Evolutionary conservation across 1,284 basidiomycete genomes (phyloP), one percentile per base, ranked within the genome.

Genomic region (Leucoagaricus sp.): DNA sequence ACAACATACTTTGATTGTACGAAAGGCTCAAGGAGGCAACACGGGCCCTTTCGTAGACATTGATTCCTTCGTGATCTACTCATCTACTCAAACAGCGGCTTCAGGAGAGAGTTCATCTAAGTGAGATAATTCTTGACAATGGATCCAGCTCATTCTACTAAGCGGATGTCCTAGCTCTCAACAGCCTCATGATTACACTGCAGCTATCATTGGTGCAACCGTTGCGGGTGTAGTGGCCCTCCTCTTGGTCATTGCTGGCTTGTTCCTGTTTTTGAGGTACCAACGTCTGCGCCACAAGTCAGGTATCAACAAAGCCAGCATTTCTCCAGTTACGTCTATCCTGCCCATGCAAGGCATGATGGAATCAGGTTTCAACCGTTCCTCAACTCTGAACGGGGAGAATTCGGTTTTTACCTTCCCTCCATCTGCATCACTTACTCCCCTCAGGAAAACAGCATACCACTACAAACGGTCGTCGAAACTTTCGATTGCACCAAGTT

Each of bases 21-120:
- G 53, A 50, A 63, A 52, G 36, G 62, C 42, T 23, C 60, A 31
- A 50, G 61, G 36, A 15, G 25, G 56, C 1, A 57, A 54, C 23
- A 51, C 63, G 36, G 59, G 60, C 3, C 63, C 62, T 21, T 67
- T 65, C 45, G 54, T 69, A 36, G 67, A 69, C 50, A 25, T 82
- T 23, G 80, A 82, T 62, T 71, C 68, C 21, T 67, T 83, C 41
- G 67, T 65, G 12, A 70, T 81, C 4, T 76, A 68, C 63, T 69
- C 70, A 21, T 63, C 65, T 10, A 41, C 55, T 36, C 53, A 55
- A 48, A 44, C 41, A 10, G 5, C 19, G 23, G 19, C 17, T 7
- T 12, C 21, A 23, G 17, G 2, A 13, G 19, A 4, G n/a, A 48
- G 28, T 15, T 34, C 17, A 10, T 31, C 33, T 8, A 23, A 23